A percentile compares a stretch with the other conserved stretches of the same genome.
phyloP scores from a whole-genome alignment of 164 flowering plant genomes.

The Santalum album region DNA sequence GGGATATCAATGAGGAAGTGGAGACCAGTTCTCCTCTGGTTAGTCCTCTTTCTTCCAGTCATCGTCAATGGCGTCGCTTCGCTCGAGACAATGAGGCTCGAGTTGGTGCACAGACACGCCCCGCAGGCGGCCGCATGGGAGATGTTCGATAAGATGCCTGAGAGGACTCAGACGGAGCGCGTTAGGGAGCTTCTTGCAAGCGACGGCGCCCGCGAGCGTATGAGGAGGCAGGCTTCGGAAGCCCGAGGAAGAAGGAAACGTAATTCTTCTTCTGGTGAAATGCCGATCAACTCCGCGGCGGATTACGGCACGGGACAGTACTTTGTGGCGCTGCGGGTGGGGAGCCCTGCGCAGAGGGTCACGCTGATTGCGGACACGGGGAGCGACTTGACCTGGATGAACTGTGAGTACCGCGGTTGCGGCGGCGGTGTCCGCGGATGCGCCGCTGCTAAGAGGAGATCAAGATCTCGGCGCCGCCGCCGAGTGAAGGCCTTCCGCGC shows the following conservation, averaged over 20 bases:
- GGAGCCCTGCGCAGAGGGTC: constrained; percentile 52
- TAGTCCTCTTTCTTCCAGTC: background rate
- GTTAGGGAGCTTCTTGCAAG: background rate
- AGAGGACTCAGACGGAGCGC: background rate
- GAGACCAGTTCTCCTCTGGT: background rate
- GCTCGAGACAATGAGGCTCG: background rate
- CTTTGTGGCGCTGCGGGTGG: constrained; percentile 44
- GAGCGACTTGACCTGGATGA: constrained; percentile 76
- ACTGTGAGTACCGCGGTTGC: constrained; percentile 30
- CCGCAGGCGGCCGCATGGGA: too few relatives aligned
- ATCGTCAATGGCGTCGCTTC: background rate
- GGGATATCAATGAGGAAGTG: background rate
- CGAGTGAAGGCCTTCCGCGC: constrained; percentile 24
- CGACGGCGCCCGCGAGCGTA: background rate
- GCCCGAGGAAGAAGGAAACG: background rate
- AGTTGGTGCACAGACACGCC: background rate
- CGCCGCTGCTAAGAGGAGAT: background rate
- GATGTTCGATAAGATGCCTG: background rate
- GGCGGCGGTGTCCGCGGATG: background rate
- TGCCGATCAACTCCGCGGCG: constrained; percentile 38
- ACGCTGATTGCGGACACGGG: constrained; percentile 59
- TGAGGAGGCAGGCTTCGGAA: background rate
- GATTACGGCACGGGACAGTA: constrained; percentile 45
- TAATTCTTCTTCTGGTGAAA: background rate
- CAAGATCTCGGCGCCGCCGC: background rate